A percentile compares a stretch with the other conserved stretches of the same genome.
Evolutionary conservation across 2,329 filamentous ascomycete species (phyloP).

Genomic region (Trichoderma simmonsii): DNA sequence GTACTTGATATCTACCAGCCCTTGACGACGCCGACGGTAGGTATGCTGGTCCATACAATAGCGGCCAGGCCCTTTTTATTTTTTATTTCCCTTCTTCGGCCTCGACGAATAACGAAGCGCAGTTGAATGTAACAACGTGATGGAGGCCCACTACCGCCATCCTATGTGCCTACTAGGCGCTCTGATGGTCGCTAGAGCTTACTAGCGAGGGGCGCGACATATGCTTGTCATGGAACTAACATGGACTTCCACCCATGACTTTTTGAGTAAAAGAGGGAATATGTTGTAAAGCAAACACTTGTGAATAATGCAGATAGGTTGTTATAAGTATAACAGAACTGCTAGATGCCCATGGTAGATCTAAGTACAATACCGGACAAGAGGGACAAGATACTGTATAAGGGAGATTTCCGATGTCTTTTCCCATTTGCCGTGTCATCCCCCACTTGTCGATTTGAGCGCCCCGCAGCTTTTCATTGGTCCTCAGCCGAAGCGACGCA

Average conservation of each 20-base stretch:
- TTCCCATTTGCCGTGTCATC: slow-evolving; percentile 28
- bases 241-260: background rate
- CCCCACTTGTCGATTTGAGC: slow-evolving; percentile 32
- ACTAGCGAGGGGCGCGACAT: background rate
- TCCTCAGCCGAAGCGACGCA: background rate
- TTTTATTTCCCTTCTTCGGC: background rate
- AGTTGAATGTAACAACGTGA: background rate
- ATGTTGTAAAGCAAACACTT: background rate
- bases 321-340: background rate
- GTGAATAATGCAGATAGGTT: background rate
- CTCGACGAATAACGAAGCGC: background rate
- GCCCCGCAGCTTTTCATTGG: slow-evolving; percentile 31
- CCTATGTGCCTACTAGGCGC: background rate
- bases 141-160: background rate
- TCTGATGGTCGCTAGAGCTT: background rate
- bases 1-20: background rate
- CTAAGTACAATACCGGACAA: background rate
- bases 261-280: background rate
- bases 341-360: background rate
- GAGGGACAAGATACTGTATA: background rate
- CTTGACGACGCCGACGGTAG: background rate
- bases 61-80: background rate
- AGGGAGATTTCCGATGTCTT: background rate
- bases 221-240: background rate
- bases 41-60: background rate